Evolutionary conservation across 352 stramenopile genomes (phyloP), one percentile per base, ranked within the genome.

Genomic region (Pythium apleroticum): DNA sequence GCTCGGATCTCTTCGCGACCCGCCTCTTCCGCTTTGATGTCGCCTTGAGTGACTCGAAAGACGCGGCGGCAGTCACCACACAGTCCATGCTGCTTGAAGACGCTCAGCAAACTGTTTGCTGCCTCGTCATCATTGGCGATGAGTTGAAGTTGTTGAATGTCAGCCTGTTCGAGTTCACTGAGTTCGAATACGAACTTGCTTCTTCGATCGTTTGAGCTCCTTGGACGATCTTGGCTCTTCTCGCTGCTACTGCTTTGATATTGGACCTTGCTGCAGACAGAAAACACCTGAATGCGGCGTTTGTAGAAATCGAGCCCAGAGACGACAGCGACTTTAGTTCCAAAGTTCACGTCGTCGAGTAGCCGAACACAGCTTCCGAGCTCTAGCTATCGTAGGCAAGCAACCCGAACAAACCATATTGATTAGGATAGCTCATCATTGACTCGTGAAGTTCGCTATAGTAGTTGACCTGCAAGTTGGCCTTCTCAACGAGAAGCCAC

Each of bases 61-160:
- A 89, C 70, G 0, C 74, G 65, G 17, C 72, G 68, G 14, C 78
- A 91, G 0, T 85, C 69, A 2, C 66, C 70, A 49, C 78, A 90
- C 4, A 89, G 63, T 14, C 73, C 72, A 45, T 83, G 77, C 7
- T 78, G 48, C 19, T 79, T 54, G 9, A 89, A 22, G 0, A 63
- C 24, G 20, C 45, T 55, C 17, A 45, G 37, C 35, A 76, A 66
- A 12, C 41, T 17, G 3, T 62, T 15, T 31, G 63, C 39, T 19
- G 75, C 52, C 4, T 76, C 50, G 4, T 41, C 46, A 39, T 62
- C 54, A 4, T 17, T 12, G 17, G 28, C 35, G 4, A 83, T 28
- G n/a, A 66, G 61, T 11, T 62, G 45, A 31, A 88, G 66, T 20
- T 70, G 46, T 33, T 76, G 72, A 12, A 86, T 24, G 45, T 87